Conservation (phyloP, 2,329 filamentous ascomycete genomes). For the Diaporthe velutina region DNA sequence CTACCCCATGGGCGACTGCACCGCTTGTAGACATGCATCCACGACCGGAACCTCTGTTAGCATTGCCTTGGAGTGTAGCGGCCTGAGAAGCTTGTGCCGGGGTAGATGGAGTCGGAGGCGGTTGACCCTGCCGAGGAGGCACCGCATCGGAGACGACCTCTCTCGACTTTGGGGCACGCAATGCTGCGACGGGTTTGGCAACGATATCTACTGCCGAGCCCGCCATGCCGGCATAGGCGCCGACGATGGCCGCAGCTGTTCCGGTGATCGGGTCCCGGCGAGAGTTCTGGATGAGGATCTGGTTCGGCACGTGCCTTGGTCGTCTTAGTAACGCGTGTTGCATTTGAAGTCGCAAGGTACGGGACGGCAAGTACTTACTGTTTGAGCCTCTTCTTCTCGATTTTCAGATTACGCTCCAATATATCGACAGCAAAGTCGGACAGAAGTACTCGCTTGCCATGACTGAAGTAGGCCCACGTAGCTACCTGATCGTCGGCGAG, state of each 20-base stretch:
- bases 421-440: background rate
- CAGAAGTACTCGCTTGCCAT: background rate
- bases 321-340: background rate
- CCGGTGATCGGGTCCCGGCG: constrained; percentile 5
- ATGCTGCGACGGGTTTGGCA: constrained; percentile 5
- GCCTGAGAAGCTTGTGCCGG: background rate
- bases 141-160: background rate
- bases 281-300: background rate
- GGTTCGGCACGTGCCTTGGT: background rate
- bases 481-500: background rate
- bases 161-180: background rate
- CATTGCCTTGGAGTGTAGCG: rapidly evolving
- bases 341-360: rapidly evolving
- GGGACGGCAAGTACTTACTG: background rate
- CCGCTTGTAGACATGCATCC: background rate
- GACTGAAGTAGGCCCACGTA: background rate
- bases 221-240: background rate
- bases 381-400: background rate
- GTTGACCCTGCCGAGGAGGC: background rate
- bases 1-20: background rate
- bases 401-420: background rate
- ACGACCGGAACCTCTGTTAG: background rate
- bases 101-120: background rate
- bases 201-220: constrained; percentile 1
- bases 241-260: background rate